A percentile compares a stretch with the other conserved stretches of the same genome.
phyloP scores from a whole-genome alignment of 768 basidiomycete genomes.

The Mycena pura region DNA sequence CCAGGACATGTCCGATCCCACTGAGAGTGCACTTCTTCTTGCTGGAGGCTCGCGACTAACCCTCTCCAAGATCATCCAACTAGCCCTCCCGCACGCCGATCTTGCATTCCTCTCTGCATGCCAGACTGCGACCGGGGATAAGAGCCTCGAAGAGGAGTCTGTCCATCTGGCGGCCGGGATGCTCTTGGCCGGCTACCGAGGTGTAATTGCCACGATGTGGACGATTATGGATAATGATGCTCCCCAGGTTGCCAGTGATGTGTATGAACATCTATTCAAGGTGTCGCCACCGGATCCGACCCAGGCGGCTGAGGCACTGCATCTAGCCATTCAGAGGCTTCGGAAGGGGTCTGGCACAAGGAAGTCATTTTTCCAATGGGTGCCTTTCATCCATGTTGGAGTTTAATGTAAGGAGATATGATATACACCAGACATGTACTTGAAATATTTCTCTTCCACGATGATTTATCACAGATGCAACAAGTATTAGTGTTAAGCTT shows the following conservation, averaged over 20 bases:
- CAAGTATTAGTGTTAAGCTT: too few species aligned
- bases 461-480: too few species aligned
- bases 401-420: neutral
- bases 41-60: neutral
- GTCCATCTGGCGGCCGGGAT: slow-evolving; percentile 52
- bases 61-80: slow-evolving; percentile 11
- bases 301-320: neutral
- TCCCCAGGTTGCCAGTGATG: slow-evolving; percentile 37
- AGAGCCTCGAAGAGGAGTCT: slow-evolving; percentile 30
- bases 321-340: neutral
- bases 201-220: slow-evolving; percentile 46
- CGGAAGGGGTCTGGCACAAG: neutral
- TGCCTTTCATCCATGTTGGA: neutral
- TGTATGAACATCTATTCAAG: slow-evolving; percentile 37
- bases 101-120: slow-evolving; percentile 57
- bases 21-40: neutral
- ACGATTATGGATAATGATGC: slow-evolving; percentile 31
- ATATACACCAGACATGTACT: too few species aligned
- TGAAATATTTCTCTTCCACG: too few species aligned
- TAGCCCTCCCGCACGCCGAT: slow-evolving; percentile 27
- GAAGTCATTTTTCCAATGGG: too few species aligned
- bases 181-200: slow-evolving; percentile 40
- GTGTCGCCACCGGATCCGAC: slow-evolving; percentile 5
- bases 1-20: neutral
- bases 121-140: slow-evolving; percentile 46